phyloP scores from a whole-genome alignment of 768 basidiomycete species.

The Calocybe cyanea region DNA sequence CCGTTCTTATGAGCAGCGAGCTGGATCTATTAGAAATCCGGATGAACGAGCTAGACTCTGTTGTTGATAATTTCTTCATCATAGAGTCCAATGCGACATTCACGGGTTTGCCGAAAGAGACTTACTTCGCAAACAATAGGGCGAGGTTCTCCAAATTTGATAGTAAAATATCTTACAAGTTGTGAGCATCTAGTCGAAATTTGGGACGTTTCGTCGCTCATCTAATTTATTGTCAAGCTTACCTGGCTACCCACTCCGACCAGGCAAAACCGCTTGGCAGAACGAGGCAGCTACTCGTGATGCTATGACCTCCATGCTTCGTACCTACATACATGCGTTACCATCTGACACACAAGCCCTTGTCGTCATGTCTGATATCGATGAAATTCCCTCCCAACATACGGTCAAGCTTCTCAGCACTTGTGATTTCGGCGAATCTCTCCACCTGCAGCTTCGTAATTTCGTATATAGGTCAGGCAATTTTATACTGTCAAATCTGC shows the following conservation, averaged over 20 bases:
- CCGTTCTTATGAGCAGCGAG: conserved; percentile 61
- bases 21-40: conserved; percentile 62
- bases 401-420: conserved; percentile 47
- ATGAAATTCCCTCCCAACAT: conserved; percentile 55
- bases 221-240: conserved; percentile 26
- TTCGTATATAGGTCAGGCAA: conserved; percentile 53
- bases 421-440: conserved; percentile 47
- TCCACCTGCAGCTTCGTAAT: conserved; percentile 60
- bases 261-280: conserved; percentile 44
- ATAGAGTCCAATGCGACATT: conserved; percentile 61
- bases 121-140: conserved; percentile 44
- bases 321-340: conserved; percentile 29
- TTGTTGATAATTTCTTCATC: conserved; percentile 59
- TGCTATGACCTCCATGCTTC: conserved; percentile 46
- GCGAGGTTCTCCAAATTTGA: conserved; percentile 45
- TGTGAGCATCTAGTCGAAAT: conserved; percentile 34
- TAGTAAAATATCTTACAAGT: conserved; percentile 49
- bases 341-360: conserved; percentile 31
- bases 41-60: conserved; percentile 52
- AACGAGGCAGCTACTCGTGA: conserved; percentile 46
- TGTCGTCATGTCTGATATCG: conserved; percentile 59
- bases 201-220: too few species aligned
- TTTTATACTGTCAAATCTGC: background rate
- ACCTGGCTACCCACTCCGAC: conserved; percentile 38
- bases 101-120: conserved; percentile 54